phyloP scores from a whole-genome alignment of 805 yeast genomes.

The Saccharomyces paradoxus region DNA sequence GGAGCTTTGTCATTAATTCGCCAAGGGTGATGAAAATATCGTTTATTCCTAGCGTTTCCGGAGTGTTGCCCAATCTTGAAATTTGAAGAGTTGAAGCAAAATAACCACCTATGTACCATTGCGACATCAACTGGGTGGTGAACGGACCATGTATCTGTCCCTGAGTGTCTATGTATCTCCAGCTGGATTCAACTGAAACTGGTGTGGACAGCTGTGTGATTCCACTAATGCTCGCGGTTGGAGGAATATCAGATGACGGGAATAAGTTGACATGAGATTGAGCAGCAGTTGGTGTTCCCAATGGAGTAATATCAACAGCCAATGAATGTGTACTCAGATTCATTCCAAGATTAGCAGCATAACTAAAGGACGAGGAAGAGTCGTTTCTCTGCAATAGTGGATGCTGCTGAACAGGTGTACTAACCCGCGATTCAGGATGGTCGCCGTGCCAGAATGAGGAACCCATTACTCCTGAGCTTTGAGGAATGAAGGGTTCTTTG shows the following conservation, averaged over 20 bases:
- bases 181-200: slow-evolving; percentile 39
- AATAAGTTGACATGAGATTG: not conserved
- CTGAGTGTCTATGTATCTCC: slow-evolving; percentile 69
- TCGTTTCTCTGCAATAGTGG: not conserved
- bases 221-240: slow-evolving; percentile 1
- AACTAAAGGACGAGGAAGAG: not conserved
- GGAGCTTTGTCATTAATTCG: slow-evolving; percentile 12
- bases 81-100: slow-evolving; percentile 50
- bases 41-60: slow-evolving; percentile 25
- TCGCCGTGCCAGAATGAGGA: not conserved
- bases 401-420: not conserved
- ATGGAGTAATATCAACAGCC: not conserved
- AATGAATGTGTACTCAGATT: not conserved
- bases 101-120: slow-evolving; percentile 63
- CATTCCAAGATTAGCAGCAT: not conserved
- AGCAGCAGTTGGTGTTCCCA: slow-evolving; percentile 4
- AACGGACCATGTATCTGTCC: slow-evolving; percentile 84
- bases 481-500: not conserved
- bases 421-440: not conserved
- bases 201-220: slow-evolving; percentile 5
- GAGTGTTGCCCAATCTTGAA: slow-evolving; percentile 35
- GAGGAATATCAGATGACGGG: not conserved
- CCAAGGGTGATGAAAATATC: slow-evolving; percentile 21
- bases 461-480: not conserved
- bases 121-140: slow-evolving; percentile 64